These are phyloP conservation scores for Bacterosira constricta DNA, from an alignment of 108 stramenopile species.

Conservation along the genomic window DNA sequence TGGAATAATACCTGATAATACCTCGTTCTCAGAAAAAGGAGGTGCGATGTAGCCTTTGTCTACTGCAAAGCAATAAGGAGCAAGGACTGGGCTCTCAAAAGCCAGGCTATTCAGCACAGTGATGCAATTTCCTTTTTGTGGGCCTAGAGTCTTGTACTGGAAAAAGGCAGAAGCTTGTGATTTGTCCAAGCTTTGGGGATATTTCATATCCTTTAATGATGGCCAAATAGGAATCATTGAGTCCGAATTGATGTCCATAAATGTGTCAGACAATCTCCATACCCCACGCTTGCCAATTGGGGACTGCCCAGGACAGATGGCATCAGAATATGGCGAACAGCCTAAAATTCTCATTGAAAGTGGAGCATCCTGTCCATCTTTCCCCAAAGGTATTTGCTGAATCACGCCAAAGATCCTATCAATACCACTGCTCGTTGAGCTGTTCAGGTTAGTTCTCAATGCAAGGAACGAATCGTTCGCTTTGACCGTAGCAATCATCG, in stretches of 20 bases:
- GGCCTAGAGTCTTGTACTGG: slow-evolving; percentile 27
- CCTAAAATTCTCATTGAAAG: slow-evolving; percentile 44
- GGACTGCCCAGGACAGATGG: slow-evolving; percentile 38
- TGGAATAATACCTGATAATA: slow-evolving; percentile 32
- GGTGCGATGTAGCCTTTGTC: slow-evolving; percentile 30
- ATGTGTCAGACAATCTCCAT: slow-evolving; percentile 28
- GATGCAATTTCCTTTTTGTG: slow-evolving; percentile 25
- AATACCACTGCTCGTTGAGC: neutral
- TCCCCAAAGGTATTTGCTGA: neutral
- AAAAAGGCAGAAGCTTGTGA: slow-evolving; percentile 36
- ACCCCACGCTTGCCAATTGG: slow-evolving; percentile 24
- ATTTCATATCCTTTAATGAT: slow-evolving; percentile 14
- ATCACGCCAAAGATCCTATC: neutral
- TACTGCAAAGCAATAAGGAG: slow-evolving; percentile 34
- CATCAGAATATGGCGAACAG: slow-evolving; percentile 21
- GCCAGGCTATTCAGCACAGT: slow-evolving; percentile 28
- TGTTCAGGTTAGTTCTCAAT: neutral
- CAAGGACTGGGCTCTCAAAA: slow-evolving; percentile 46
- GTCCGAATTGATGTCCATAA: neutral
- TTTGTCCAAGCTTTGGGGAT: slow-evolving; percentile 24
- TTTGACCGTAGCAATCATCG: neutral
- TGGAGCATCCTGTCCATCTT: neutral
- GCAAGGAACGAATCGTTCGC: slow-evolving; percentile 7
- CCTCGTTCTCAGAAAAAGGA: slow-evolving; percentile 39
- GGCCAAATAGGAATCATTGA: slow-evolving; percentile 27